A percentile compares a stretch with the other conserved stretches of the same genome.
Conservation (phyloP, 2,329 filamentous ascomycete species). For the Clarireedia monteithiana region DNA sequence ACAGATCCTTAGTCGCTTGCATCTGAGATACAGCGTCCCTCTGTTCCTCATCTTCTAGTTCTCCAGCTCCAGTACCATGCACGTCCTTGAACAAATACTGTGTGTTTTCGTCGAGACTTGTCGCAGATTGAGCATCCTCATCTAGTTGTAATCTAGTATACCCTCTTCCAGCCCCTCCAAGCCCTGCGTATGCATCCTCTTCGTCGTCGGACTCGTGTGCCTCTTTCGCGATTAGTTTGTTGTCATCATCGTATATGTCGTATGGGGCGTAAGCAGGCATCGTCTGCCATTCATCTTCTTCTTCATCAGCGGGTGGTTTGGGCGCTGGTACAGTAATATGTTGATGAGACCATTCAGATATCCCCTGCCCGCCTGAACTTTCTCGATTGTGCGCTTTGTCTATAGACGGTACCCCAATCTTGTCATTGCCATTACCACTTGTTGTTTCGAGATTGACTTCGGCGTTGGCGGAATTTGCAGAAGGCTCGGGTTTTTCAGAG, state of each 20-base stretch:
- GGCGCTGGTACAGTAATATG: conserved; percentile 52
- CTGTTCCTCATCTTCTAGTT: conserved; percentile 67
- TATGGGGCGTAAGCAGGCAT: conserved; percentile 93
- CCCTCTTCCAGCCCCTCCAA: conserved; percentile 87
- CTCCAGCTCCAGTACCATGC: conserved; percentile 49
- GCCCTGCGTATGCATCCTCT: conserved; percentile 61
- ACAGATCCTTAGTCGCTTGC: conserved; percentile 88
- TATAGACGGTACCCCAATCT: background rate
- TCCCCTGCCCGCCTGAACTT: conserved; percentile 12
- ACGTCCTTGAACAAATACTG: conserved; percentile 85
- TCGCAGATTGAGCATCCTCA: conserved; percentile 87
- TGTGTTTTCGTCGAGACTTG: conserved; percentile 95
- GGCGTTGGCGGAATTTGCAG: background rate
- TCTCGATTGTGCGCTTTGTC: background rate
- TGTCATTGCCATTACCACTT: background rate
- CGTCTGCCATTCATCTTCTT: conserved; percentile 75
- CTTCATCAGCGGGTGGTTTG: conserved; percentile 40
- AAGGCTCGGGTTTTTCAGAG: conserved; percentile 3
- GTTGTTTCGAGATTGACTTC: background rate
- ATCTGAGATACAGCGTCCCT: conserved; percentile 84
- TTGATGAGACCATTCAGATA: conserved; percentile 89
- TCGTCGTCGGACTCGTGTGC: conserved; percentile 61
- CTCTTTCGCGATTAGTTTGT: conserved; percentile 77
- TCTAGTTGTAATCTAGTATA: conserved; percentile 94
- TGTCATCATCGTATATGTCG: conserved; percentile 93